These are phyloP conservation scores for Amaranthus hypochondriacus DNA, from an alignment of 148 eudicot genomes.

Conservation along the genomic window DNA sequence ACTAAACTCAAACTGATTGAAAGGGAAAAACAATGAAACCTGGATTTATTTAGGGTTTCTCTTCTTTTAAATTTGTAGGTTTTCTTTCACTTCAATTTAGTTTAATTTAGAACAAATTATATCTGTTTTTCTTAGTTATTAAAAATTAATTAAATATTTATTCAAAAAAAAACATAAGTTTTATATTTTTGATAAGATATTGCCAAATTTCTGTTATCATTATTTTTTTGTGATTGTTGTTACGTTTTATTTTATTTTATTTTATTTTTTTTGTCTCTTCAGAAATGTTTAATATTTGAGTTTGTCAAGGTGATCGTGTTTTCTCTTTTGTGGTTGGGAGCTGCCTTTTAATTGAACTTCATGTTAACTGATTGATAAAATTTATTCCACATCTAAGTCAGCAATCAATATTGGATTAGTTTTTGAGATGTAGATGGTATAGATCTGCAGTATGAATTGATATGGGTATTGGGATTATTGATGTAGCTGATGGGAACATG, in stretches of 20 bases:
- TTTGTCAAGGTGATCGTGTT: neutral
- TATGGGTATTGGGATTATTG: constrained; percentile 50
- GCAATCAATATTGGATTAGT: too few relatives aligned
- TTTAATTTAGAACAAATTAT: neutral
- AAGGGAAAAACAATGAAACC: too few relatives aligned
- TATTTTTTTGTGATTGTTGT: neutral
- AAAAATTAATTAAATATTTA: neutral
- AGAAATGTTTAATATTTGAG: neutral
- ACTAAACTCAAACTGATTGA: too few relatives aligned
- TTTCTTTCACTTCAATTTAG: neutral
- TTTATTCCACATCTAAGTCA: too few relatives aligned
- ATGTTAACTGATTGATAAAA: too few relatives aligned
- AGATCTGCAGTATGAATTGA: constrained; percentile 5
- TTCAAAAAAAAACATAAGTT: neutral
- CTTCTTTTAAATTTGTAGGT: neutral
- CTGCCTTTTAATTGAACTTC: neutral
- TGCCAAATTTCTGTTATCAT: too few relatives aligned
- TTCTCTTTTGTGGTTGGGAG: constrained; percentile 12
- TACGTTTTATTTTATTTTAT: neutral
- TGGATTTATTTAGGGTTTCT: too few relatives aligned
- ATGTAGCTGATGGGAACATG: constrained; percentile 42
- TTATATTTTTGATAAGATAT: too few relatives aligned
- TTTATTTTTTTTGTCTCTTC: neutral
- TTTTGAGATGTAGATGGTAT: neutral
- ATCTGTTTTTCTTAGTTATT: neutral